A percentile compares a stretch with the other conserved stretches of the same genome.
Evolutionary conservation across 805 yeast species (phyloP).

Genomic region (Candida pseudoglaebosa): DNA sequence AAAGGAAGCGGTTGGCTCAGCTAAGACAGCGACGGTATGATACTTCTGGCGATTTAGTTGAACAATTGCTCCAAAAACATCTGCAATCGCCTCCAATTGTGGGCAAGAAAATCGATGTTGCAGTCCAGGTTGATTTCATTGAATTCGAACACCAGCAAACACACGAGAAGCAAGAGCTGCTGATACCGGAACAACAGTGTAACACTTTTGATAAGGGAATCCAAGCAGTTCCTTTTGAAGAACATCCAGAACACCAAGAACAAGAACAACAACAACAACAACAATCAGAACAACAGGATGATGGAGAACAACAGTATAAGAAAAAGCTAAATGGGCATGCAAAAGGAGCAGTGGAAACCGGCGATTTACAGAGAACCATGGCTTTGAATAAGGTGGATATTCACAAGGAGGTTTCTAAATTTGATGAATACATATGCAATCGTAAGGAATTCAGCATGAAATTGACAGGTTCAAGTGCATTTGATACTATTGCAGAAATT

Average conservation of each 20-base stretch:
- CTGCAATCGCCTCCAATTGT: background rate
- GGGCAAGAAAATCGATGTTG: slow-evolving; percentile 6
- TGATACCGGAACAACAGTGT: slow-evolving; percentile 6
- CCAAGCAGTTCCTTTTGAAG: slow-evolving; percentile 13
- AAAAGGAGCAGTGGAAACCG: too few relatives aligned
- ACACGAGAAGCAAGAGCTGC: background rate
- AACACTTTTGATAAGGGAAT: slow-evolving; percentile 20
- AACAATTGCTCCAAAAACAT: slow-evolving; percentile 3
- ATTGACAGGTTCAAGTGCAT: background rate
- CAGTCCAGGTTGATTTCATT: slow-evolving; percentile 4
- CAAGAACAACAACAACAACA: too few relatives aligned
- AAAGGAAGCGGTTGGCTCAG: slow-evolving; percentile 32
- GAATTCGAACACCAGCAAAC: background rate
- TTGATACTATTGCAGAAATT: background rate
- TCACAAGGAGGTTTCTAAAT: background rate
- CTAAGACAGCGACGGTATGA: slow-evolving; percentile 16
- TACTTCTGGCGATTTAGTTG: background rate
- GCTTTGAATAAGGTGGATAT: background rate
- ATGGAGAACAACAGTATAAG: too few relatives aligned
- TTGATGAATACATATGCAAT: background rate
- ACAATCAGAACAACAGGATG: too few relatives aligned
- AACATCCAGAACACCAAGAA: too few relatives aligned
- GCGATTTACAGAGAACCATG: too few relatives aligned
- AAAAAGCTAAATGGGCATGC: too few relatives aligned
- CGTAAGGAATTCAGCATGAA: background rate